Conservation (phyloP, 768 basidiomycete genomes). For the Phanerochaete sordida region DNA sequence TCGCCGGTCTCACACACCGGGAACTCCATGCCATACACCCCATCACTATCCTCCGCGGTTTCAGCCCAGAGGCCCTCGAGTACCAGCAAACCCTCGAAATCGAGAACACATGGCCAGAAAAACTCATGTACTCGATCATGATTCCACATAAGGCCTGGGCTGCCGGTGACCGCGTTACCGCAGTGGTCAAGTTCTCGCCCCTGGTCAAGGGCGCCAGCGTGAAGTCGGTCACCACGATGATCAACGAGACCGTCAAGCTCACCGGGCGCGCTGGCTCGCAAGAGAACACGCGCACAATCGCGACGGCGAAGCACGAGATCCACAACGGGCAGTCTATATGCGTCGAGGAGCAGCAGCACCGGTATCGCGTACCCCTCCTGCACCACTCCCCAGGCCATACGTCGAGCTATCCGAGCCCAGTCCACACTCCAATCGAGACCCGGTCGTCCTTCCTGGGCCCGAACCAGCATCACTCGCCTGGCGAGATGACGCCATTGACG, state of each 20-base stretch:
- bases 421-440: conserved; percentile 13
- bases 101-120: conserved; percentile 96
- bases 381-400: conserved; percentile 13
- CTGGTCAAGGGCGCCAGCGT: conserved; percentile 81
- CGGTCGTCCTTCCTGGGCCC: conserved; percentile 17
- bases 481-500: conserved; percentile 23
- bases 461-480: conserved; percentile 4
- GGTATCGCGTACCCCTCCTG: conserved; percentile 22
- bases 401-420: background rate
- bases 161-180: conserved; percentile 79
- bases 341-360: conserved; percentile 27
- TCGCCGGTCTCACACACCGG: conserved; percentile 45
- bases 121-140: conserved; percentile 93
- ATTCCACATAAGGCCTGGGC: conserved; percentile 96
- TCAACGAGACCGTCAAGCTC: conserved; percentile 74
- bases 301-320: conserved; percentile 66
- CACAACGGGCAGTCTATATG: conserved; percentile 47
- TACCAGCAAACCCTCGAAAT: conserved; percentile 95
- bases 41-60: conserved; percentile 69
- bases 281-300: conserved; percentile 59
- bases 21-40: conserved; percentile 62
- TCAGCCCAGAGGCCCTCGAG: conserved; percentile 81
- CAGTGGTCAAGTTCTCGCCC: conserved; percentile 84
- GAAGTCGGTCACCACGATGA: conserved; percentile 55
- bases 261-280: conserved; percentile 50